phyloP scores from a whole-genome alignment of 192 early-diverging fungal genomes.

The Gamsiella multidivaricata region DNA sequence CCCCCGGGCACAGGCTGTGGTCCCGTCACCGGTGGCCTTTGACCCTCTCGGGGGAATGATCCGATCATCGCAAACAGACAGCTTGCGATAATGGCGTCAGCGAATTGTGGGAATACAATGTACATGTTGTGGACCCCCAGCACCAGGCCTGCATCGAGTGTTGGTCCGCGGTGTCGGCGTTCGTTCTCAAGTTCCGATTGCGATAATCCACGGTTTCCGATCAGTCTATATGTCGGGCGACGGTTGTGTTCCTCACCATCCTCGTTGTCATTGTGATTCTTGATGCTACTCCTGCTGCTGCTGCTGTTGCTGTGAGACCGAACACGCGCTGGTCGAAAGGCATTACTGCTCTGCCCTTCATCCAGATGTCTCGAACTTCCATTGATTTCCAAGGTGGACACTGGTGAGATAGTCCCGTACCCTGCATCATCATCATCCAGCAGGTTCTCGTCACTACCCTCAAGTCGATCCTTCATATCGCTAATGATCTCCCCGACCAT shows the following conservation, averaged over 20 bases:
- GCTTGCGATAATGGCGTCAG: slow-evolving; percentile 78
- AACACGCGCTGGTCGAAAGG: no score
- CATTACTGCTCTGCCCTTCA: neutral
- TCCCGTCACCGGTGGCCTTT: neutral
- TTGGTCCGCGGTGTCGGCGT: neutral
- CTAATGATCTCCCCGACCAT: slow-evolving; percentile 85
- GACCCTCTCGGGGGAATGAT: slow-evolving; percentile 28
- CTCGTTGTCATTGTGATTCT: slow-evolving; percentile 6
- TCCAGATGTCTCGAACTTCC: neutral
- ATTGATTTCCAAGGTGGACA: neutral
- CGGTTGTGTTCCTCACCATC: no score
- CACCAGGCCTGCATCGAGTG: slow-evolving; percentile 72
- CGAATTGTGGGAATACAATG: slow-evolving; percentile 93
- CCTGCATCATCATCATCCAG: neutral
- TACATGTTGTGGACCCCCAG: slow-evolving; percentile 97
- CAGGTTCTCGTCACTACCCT: neutral
- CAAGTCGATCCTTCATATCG: slow-evolving; percentile 53
- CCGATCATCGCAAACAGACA: slow-evolving; percentile 71
- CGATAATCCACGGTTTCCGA: neutral
- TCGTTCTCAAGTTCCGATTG: slow-evolving; percentile 8
- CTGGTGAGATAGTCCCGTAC: slow-evolving; percentile 4
- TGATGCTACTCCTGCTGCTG: neutral
- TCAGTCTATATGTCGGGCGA: neutral
- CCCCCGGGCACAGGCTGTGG: neutral
- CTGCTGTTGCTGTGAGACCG: neutral